Conservation (phyloP, 495 filamentous ascomycete species). For the Letharia lupina region DNA sequence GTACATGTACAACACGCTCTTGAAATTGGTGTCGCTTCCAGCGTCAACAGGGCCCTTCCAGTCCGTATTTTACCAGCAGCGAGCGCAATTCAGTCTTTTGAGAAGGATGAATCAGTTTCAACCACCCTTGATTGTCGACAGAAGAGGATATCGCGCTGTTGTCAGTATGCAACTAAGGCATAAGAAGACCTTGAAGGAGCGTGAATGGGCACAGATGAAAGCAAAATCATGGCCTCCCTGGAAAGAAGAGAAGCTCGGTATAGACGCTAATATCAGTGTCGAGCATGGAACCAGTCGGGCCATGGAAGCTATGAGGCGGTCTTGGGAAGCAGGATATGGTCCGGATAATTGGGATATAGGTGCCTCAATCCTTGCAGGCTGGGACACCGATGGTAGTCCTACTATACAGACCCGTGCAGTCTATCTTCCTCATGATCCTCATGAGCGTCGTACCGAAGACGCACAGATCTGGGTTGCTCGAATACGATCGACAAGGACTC, state of each 20-base stretch:
- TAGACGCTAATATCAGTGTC: conserved; percentile 47
- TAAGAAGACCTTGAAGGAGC: conserved; percentile 51
- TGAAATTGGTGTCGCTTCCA: conserved; percentile 49
- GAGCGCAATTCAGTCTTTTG: conserved; percentile 56
- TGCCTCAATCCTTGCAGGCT: conserved; percentile 48
- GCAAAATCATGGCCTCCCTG: conserved; percentile 62
- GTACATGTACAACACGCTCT: conserved; percentile 42
- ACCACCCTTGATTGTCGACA: conserved; percentile 48
- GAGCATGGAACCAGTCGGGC: conserved; percentile 54
- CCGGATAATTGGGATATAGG: conserved; percentile 48
- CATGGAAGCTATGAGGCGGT: conserved; percentile 45
- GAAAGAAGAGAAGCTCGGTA: conserved; percentile 53
- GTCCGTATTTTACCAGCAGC: conserved; percentile 43
- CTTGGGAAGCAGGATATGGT: conserved; percentile 57
- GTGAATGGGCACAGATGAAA: conserved; percentile 51
- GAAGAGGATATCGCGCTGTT: conserved; percentile 56
- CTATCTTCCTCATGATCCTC: conserved; percentile 15
- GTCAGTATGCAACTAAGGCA: conserved; percentile 53
- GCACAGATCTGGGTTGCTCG: conserved; percentile 33
- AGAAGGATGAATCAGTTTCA: conserved; percentile 50
- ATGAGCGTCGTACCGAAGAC: not conserved
- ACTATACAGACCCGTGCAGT: conserved; percentile 57
- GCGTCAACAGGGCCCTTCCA: conserved; percentile 41
- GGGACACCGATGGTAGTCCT: conserved; percentile 60
- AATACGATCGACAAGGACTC: conserved; percentile 51